phyloP scores from a whole-genome alignment of 805 yeast genomes.

The Teunomyces gatunensis region DNA sequence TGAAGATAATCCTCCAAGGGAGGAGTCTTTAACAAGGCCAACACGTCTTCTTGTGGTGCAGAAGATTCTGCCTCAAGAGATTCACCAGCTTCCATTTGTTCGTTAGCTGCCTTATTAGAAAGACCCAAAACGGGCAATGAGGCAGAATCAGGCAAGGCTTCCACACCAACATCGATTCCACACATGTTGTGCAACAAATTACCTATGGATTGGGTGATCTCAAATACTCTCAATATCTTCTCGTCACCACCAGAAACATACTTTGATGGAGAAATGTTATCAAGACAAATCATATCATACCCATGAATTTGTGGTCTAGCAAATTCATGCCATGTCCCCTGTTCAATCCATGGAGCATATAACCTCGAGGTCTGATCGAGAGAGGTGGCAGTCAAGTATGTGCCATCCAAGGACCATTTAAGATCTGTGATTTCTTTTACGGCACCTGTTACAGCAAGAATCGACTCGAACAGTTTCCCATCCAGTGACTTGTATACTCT shows the following conservation, averaged over 20 bases:
- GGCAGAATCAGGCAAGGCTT: slow-evolving; percentile 72
- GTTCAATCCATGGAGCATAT: slow-evolving; percentile 58
- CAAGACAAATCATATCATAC: slow-evolving; percentile 86
- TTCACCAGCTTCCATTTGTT: slow-evolving; percentile 41
- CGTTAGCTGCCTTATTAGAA: slow-evolving; percentile 80
- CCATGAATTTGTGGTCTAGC: slow-evolving; percentile 99
- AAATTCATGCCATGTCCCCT: slow-evolving; percentile 77
- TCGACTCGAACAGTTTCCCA: slow-evolving; percentile 39
- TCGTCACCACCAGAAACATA: slow-evolving; percentile 97
- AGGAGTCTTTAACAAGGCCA: slow-evolving; percentile 49
- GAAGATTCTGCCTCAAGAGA: slow-evolving; percentile 37
- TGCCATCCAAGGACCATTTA: slow-evolving; percentile 68
- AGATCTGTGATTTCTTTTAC: slow-evolving; percentile 72
- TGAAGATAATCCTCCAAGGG: slow-evolving; percentile 92
- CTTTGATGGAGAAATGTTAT: slow-evolving; percentile 53
- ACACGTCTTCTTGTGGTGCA: slow-evolving; percentile 42
- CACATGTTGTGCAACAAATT: slow-evolving; percentile 55
- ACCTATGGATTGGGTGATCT: slow-evolving; percentile 79
- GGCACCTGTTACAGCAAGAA: slow-evolving; percentile 72
- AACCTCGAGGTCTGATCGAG: slow-evolving; percentile 92
- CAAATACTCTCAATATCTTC: slow-evolving; percentile 84
- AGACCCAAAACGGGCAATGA: slow-evolving; percentile 90
- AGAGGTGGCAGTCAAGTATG: slow-evolving; percentile 72
- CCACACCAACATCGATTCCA: slow-evolving; percentile 30
- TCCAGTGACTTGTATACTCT: slow-evolving; percentile 61